Evolutionary conservation across 768 basidiomycete genomes (phyloP).

Genomic region (Russula olivacea): DNA sequence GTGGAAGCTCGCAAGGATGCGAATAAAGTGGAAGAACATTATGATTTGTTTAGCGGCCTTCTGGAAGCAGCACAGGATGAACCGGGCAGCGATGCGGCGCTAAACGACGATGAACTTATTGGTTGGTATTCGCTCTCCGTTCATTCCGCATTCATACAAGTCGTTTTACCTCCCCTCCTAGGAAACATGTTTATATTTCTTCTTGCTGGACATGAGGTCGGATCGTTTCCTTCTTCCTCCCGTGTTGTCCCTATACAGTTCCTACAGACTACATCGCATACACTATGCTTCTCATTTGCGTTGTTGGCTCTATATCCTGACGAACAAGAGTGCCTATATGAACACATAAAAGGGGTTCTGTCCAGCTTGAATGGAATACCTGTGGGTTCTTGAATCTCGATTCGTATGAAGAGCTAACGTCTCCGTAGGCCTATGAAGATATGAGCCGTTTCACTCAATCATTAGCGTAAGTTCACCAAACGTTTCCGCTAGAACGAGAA

Average conservation of each 20-base stretch:
- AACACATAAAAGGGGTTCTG: not conserved
- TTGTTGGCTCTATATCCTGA: slow-evolving; percentile 40
- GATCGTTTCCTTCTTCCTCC: not conserved
- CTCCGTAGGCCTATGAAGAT: not conserved
- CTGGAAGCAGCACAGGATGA: slow-evolving; percentile 25
- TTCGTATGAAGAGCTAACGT: not conserved
- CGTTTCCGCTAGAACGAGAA: too few relatives aligned
- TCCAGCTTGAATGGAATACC: not conserved
- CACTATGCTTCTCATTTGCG: slow-evolving; percentile 37
- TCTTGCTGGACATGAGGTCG: slow-evolving; percentile 34
- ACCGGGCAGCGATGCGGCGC: slow-evolving; percentile 11
- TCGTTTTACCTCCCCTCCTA: not conserved
- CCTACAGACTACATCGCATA: slow-evolving; percentile 35
- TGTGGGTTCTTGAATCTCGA: not conserved
- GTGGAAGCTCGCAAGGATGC: slow-evolving; percentile 20
- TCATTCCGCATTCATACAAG: too few relatives aligned
- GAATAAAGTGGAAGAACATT: slow-evolving; percentile 23
- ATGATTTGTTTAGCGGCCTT: slow-evolving; percentile 30
- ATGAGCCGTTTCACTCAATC: not conserved
- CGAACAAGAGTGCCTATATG: slow-evolving; percentile 33
- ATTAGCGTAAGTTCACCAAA: not conserved
- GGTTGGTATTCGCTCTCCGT: not conserved
- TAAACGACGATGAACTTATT: slow-evolving; percentile 27
- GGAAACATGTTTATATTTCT: slow-evolving; percentile 33
- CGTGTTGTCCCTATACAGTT: not conserved